Base-by-base conservation (phyloP, 768 basidiomycete species). In the Ramaria sp. region DNA sequence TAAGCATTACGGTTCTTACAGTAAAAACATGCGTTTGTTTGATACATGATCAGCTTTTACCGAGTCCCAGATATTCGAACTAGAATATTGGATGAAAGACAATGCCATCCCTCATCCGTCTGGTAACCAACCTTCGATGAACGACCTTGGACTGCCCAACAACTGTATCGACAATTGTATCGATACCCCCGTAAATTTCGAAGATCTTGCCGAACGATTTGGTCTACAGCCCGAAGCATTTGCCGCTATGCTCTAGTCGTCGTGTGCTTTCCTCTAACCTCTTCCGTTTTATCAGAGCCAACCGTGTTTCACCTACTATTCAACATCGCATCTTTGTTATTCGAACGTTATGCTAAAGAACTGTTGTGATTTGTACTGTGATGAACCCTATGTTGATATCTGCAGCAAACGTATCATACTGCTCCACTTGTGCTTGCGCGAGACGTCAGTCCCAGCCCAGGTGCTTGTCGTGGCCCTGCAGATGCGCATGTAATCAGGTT, bases 1-100 rank as follows among this genome's bases (percentile, higher is more conserved):
- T 86, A 50, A 47, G 28, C 25, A 12, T 28, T 24, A 22, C 16
- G 7, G 16, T 22, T 9, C 24, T 10, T 22, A 15, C 9, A 47
- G 27, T 10, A 4, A 47, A 5, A 9, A 18, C 18, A 43, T 18
- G 9, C 42, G 10, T 8, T 3, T 22, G 45, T 12, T 27, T 47
- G 10, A 30, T 30, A 16, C 39, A 9, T 22, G 39, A 8, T 18
- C 28, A 47, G 45, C 45, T 8, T 47, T 47, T n/a, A 47, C 45
- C 8, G 28, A 25, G 15, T 47, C 45, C 25, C 45, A 47, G 45
- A 30, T 47, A 6, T 47, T 47, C 45, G 27, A 47, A n/a, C 45
- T 47, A 27, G 10, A 47, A 12, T 5, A 47, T 27, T 16, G 16
- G 5, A 24, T 28, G n/a, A n/a, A n/a, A 16, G 45, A 5, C 24